These are phyloP conservation scores for Trichophyton simii DNA, from an alignment of 2,329 filamentous ascomycete species.

Conservation along the genomic window DNA sequence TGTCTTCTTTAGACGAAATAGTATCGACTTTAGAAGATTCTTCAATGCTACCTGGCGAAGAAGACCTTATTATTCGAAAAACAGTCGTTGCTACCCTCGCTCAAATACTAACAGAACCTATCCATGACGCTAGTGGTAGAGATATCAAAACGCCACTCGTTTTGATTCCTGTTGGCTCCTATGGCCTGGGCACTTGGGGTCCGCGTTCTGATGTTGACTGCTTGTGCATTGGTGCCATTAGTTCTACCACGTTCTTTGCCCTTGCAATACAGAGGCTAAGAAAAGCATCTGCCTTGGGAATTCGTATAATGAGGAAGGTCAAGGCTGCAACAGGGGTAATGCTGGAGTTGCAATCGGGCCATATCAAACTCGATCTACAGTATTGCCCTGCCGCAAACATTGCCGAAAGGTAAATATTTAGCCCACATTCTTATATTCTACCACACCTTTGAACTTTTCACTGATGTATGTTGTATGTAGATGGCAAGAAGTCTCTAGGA, in stretches of 20 bases:
- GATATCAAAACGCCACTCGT: constrained; percentile 30
- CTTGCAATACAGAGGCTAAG: constrained; percentile 45
- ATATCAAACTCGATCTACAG: constrained; percentile 51
- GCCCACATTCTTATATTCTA: background rate
- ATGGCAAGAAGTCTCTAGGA: constrained; percentile 27
- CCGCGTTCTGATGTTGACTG: constrained; percentile 51
- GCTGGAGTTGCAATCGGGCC: constrained; percentile 49
- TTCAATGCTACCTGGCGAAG: constrained; percentile 6
- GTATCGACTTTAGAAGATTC: constrained; percentile 1
- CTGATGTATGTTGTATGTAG: constrained; percentile 13
- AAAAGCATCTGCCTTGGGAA: constrained; percentile 31
- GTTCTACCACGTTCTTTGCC: constrained; percentile 49
- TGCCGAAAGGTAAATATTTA: constrained; percentile 35
- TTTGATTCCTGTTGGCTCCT: constrained; percentile 53
- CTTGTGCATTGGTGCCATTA: constrained; percentile 51
- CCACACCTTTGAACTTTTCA: background rate
- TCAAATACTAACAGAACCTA: constrained; percentile 15
- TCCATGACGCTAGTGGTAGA: constrained; percentile 13
- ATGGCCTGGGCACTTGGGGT: constrained; percentile 51
- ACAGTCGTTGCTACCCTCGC: constrained; percentile 8
- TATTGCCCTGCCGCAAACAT: constrained; percentile 50
- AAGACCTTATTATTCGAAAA: constrained; percentile 5
- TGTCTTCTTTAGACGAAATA: background rate
- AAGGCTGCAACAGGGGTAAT: constrained; percentile 49
- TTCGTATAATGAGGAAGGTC: constrained; percentile 46